Percentiles rank a stretch among this genome's conserved stretches.
phyloP scores from a whole-genome alignment of 331 rosid species.

The Spiraea crenata region DNA sequence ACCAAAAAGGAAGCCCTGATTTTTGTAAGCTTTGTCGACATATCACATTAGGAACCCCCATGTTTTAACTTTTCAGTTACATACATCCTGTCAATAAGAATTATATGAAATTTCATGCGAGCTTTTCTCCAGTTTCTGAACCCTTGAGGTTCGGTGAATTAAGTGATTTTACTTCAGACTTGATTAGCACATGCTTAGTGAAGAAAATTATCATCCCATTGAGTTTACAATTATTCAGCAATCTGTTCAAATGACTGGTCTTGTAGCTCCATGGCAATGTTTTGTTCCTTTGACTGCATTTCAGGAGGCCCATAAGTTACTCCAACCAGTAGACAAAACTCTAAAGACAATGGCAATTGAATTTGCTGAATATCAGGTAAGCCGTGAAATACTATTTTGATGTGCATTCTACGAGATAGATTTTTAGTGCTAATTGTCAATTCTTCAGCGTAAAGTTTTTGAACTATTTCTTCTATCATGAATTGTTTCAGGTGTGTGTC shows the following conservation, averaged over 20 bases:
- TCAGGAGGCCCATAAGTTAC: slow-evolving; percentile 96
- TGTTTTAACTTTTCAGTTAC: not conserved
- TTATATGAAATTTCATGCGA: not conserved
- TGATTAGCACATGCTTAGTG: not conserved
- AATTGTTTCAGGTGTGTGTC: slow-evolving; percentile 75
- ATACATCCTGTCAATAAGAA: not conserved
- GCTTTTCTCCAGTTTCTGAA: not conserved
- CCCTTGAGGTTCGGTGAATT: not conserved
- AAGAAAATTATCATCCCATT: not conserved
- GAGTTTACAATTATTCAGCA: not conserved
- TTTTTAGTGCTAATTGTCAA: slow-evolving; percentile 11
- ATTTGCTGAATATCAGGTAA: slow-evolving; percentile 93
- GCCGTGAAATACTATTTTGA: slow-evolving; percentile 10
- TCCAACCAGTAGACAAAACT: slow-evolving; percentile 87
- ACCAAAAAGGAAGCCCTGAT: not conserved
- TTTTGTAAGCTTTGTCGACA: not conserved
- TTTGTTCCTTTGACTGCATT: slow-evolving; percentile 18
- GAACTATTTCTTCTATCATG: slow-evolving; percentile 25
- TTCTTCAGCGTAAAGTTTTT: slow-evolving; percentile 12
- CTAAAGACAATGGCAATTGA: slow-evolving; percentile 85
- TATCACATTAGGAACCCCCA: not conserved
- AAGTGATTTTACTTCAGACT: not conserved
- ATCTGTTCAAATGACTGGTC: not conserved
- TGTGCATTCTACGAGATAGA: slow-evolving; percentile 7
- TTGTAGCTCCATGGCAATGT: not conserved